Conservation (phyloP, 805 yeast genomes). For the Kregervanrija pseudodelftensis region DNA sequence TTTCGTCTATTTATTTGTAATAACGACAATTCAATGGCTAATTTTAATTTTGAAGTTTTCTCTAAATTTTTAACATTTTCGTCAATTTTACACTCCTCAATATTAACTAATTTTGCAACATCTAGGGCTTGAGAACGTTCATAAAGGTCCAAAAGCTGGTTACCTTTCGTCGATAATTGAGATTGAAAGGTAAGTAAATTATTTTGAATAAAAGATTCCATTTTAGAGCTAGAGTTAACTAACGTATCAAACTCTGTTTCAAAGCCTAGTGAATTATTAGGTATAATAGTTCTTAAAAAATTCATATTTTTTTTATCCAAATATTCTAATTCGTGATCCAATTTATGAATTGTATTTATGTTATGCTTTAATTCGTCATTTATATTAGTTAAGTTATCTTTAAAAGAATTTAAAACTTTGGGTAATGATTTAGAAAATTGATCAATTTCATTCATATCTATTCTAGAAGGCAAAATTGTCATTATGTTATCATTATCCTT, state of each 20-base stretch:
- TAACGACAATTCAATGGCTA: slow-evolving; percentile 30
- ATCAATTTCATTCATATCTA: slow-evolving; percentile 6
- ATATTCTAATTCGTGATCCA: slow-evolving; percentile 33
- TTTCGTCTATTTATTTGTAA: slow-evolving; percentile 36
- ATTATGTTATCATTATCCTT: neutral
- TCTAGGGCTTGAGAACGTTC: slow-evolving; percentile 62
- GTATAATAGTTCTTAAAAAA: slow-evolving; percentile 9
- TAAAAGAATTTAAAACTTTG: slow-evolving; percentile 13
- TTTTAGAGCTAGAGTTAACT: neutral
- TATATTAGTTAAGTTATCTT: slow-evolving; percentile 31
- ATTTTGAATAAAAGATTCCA: neutral
- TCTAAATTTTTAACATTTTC: neutral
- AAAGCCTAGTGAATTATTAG: neutral
- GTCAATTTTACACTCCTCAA: slow-evolving; percentile 33
- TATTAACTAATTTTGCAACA: slow-evolving; percentile 50
- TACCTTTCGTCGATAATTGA: slow-evolving; percentile 17
- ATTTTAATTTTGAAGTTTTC: slow-evolving; percentile 12
- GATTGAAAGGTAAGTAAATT: neutral
- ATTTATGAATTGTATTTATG: slow-evolving; percentile 31
- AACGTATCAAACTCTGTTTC: neutral
- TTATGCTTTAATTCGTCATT: slow-evolving; percentile 47
- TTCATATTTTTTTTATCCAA: slow-evolving; percentile 15
- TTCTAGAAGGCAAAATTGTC: slow-evolving; percentile 3
- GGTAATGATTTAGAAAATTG: slow-evolving; percentile 18
- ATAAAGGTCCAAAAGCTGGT: slow-evolving; percentile 29